Base-by-base conservation (phyloP, 176 grass and related monocot species). In the Calamus simplicifolius region DNA sequence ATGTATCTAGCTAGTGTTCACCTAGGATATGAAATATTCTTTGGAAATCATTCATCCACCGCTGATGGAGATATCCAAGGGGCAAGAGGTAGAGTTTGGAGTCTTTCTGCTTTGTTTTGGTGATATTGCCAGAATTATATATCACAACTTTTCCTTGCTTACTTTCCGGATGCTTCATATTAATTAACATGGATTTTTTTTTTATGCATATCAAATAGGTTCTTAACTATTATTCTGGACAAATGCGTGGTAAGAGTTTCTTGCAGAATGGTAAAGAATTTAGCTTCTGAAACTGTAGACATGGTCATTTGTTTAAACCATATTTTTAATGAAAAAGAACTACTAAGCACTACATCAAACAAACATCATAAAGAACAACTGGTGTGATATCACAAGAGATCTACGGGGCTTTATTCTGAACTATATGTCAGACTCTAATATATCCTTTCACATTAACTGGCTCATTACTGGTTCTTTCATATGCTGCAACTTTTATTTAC, bases 1-100 rank as follows among this genome's bases (percentile, higher is more conserved):
- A 90, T 96, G 86, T 87, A 87, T 73, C 48, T 90, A 63, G 72
- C 87, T 77, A 80, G 80, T 79, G 83, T 96, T 58, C 86, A 74
- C 82, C 61, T 96, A 61, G 86, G 91, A 65, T 77, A 85, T 74
- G 43, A 84, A 63, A 50, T 90, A 19, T 70, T 90, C 30, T 52
- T 69, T 62, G 62, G 66, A 71, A 67, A 28, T 69, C 57, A 74
- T 84, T 75, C 69, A 50, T 87, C 89, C 64, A 61, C 30, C 19
- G 82, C 85, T 62, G 76, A 21, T 57, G 69, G 66, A 62, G 77
- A 30, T 16, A 50, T 43, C 62, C 82, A 81, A 60, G 30, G 69
- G 19, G 19, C 79, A 58, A 74, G 57, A 80, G 57, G 19, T 62
- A 73, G 75, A 77, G 63, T 90, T 29, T 90, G 80, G 83, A 57